These are phyloP conservation scores for Serendipita sp. DNA, from an alignment of 768 basidiomycete genomes.

Conservation along the genomic window DNA sequence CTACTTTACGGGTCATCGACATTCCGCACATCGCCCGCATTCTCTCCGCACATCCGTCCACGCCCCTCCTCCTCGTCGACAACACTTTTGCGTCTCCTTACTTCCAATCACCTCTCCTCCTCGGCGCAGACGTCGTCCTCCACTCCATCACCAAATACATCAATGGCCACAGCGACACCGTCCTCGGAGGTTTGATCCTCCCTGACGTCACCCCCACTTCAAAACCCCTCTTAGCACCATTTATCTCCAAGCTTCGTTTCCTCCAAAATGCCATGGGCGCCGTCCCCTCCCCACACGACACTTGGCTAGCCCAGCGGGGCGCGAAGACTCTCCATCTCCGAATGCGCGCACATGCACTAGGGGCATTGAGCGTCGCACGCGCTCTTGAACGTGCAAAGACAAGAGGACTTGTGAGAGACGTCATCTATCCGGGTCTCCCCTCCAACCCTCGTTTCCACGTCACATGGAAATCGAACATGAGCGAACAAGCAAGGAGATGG, in stretches of 20 bases:
- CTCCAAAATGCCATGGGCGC: slow-evolving; percentile 82
- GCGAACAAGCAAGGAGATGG: slow-evolving; percentile 55
- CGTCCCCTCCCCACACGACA: slow-evolving; percentile 73
- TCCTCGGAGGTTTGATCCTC: slow-evolving; percentile 74
- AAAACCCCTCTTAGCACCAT: slow-evolving; percentile 22
- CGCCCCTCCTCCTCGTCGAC: slow-evolving; percentile 76
- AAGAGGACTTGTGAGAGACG: slow-evolving; percentile 45
- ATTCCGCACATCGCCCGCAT: slow-evolving; percentile 55
- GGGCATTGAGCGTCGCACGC: slow-evolving; percentile 61
- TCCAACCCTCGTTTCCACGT: slow-evolving; percentile 49
- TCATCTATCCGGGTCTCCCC: slow-evolving; percentile 73
- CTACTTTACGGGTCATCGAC: slow-evolving; percentile 75
- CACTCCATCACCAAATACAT: slow-evolving; percentile 84
- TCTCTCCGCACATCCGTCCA: slow-evolving; percentile 35
- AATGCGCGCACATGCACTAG: slow-evolving; percentile 73
- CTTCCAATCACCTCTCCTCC: slow-evolving; percentile 71
- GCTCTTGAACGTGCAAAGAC: slow-evolving; percentile 33
- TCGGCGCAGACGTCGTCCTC: slow-evolving; percentile 63
- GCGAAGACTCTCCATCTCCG: slow-evolving; percentile 83
- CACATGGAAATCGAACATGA: slow-evolving; percentile 46
- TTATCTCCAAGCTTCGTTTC: slow-evolving; percentile 54
- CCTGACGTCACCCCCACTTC: slow-evolving; percentile 26
- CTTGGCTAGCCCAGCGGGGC: slow-evolving; percentile 79
- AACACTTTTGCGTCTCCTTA: slow-evolving; percentile 91
- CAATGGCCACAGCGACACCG: slow-evolving; percentile 86